These are phyloP conservation scores for Ascobolus immersus DNA, from an alignment of 495 filamentous ascomycete genomes.

Conservation along the genomic window DNA sequence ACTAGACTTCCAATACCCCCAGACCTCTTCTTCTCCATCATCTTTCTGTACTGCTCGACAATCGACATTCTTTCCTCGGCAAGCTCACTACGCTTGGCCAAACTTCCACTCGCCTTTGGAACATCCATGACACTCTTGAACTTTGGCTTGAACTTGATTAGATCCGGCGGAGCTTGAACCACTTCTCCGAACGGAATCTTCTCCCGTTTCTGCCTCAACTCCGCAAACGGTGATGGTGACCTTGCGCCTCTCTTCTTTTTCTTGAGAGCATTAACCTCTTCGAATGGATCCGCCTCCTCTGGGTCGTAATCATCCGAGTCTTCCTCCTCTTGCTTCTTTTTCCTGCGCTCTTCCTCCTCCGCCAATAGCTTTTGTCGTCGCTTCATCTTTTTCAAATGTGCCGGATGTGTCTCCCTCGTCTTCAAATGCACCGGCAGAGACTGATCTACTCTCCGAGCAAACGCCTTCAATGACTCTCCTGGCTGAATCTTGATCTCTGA, in stretches of 20 bases:
- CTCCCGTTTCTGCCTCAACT: conserved; percentile 33
- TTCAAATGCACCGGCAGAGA: conserved; percentile 50
- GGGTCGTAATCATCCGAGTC: conserved; percentile 26
- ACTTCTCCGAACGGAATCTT: conserved; percentile 50
- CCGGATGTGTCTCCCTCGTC: conserved; percentile 23
- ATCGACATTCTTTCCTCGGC: conserved; percentile 46
- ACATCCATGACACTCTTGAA: conserved; percentile 52
- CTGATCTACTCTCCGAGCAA: conserved; percentile 60
- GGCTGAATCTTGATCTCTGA: conserved; percentile 32
- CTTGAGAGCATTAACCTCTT: conserved; percentile 40
- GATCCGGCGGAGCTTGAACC: conserved; percentile 52
- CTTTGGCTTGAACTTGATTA: conserved; percentile 39
- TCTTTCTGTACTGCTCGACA: conserved; percentile 52
- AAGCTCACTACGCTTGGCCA: conserved; percentile 59
- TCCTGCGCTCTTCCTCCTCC: conserved; percentile 14
- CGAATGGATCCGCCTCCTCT: conserved; percentile 24
- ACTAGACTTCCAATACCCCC: no score
- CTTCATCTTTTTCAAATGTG: conserved; percentile 28
- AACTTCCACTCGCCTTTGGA: conserved; percentile 50
- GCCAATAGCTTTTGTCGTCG: conserved; percentile 58
- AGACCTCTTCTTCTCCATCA: conserved; percentile 51
- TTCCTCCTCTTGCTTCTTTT: conserved; percentile 1
- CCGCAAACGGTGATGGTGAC: conserved; percentile 51
- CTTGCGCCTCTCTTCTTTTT: conserved; percentile 35
- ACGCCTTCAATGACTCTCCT: conserved; percentile 59